Conservation (phyloP, 1,284 basidiomycete genomes). For the Sanghuangporus sanghuang region DNA sequence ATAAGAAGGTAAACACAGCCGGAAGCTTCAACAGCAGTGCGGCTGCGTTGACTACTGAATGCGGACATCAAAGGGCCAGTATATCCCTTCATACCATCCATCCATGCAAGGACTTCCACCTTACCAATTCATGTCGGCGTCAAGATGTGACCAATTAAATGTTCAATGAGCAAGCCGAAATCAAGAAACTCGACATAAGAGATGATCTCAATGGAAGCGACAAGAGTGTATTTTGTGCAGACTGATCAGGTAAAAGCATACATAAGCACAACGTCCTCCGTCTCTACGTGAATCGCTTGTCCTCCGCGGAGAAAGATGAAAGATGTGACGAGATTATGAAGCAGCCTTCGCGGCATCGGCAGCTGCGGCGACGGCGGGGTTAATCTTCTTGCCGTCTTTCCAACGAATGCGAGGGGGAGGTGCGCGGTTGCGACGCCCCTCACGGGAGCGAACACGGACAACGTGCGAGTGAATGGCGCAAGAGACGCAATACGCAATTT, state of each 20-base stretch:
- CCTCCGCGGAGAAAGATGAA: not conserved
- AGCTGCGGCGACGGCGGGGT: constrained; percentile 61
- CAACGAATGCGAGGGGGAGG: constrained; percentile 95
- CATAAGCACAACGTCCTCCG: constrained; percentile 17
- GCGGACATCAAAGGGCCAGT: too few relatives aligned
- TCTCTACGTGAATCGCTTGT: constrained; percentile 20
- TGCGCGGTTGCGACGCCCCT: constrained; percentile 91
- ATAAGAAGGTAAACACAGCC: too few relatives aligned
- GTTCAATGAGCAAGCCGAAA: too few relatives aligned
- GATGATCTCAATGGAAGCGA: not conserved
- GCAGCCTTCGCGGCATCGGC: constrained; percentile 46
- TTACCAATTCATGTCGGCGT: too few relatives aligned
- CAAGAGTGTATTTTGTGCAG: not conserved
- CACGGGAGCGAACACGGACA: constrained; percentile 91
- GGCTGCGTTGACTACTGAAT: too few relatives aligned
- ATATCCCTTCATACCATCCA: too few relatives aligned
- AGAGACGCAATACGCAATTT: constrained; percentile 98
- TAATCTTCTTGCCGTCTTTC: constrained; percentile 98
- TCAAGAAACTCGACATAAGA: not conserved
- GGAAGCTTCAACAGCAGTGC: too few relatives aligned
- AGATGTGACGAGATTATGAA: not conserved
- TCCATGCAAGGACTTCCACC: too few relatives aligned
- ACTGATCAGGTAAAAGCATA: not conserved
- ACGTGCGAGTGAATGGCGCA: constrained; percentile 99
- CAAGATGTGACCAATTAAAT: too few relatives aligned